Base-by-base conservation (phyloP, 768 basidiomycete genomes). In the Pleurotus cornucopiae region DNA sequence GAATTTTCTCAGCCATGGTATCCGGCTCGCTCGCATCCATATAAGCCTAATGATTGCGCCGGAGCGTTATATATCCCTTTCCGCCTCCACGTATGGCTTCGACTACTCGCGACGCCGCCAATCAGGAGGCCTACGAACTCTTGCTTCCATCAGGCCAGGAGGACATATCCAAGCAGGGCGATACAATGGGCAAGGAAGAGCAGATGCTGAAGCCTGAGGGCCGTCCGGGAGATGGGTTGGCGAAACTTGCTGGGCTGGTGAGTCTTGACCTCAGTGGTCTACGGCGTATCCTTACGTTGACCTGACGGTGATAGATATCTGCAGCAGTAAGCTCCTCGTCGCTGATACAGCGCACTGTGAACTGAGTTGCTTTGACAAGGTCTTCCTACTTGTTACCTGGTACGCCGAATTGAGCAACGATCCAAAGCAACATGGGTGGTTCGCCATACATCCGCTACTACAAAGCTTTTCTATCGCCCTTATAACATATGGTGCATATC, bases 371-470 rank as follows among this genome's bases (percentile, higher is more conserved):
- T 26, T 30, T 20, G 13, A n/a, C 25, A 13, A 84, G 82, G 57
- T 74, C 23, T 69, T 80, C 46, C 65, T 69, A 11, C 30, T 68
- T 2, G 39, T 74, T 5, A 79, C 81, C 2, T 85, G 82, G 80
- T 58, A 63, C 12, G 66, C 71, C 54, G 62, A 84, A 44, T 58
- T 84, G 39, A 68, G 61, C 60, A 82, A 75, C 46, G 57, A 76
- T 49, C 84, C 83, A 2, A 59, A 59, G 20, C 58, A 64, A 0
- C 63, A 76, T 0, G 81, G 82, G 1, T 88, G 82, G 84, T 90
- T 90, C 66, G 76, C 77, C 0, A 76, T 80, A 48, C 89, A 91
- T 64, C 88, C 88, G 0, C 67, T 80, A 0, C 66, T 89, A 9
- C 85, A 90, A 60, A 79, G 73, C 12, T 67, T 85, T 11, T 80